Conservation (phyloP, 768 basidiomycete genomes). For the Grammothele lineata region DNA sequence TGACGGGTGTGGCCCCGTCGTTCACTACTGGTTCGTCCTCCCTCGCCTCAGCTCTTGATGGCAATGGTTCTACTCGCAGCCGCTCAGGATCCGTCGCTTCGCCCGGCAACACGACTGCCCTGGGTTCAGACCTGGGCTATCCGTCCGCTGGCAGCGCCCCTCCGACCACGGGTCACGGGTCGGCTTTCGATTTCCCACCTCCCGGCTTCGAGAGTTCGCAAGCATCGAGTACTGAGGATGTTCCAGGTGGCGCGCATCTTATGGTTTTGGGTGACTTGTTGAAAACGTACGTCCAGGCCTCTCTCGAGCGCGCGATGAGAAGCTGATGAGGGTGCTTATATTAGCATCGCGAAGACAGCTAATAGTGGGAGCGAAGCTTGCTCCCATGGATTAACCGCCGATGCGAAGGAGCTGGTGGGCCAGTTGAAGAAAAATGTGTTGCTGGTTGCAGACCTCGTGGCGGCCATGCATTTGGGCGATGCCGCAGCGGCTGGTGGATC, state of each 20-base stretch:
- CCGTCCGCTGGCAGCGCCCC: conserved; percentile 24
- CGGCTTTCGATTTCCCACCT: conserved; percentile 24
- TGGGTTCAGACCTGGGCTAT: conserved; percentile 25
- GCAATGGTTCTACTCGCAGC: conserved; percentile 22
- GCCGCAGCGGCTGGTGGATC: conserved; percentile 4
- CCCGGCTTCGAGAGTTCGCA: conserved; percentile 20
- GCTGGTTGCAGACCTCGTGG: conserved; percentile 25
- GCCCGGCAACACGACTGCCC: conserved; percentile 21
- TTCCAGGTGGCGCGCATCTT: conserved; percentile 42
- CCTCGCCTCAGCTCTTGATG: conserved; percentile 32
- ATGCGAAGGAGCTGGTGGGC: conserved; percentile 23
- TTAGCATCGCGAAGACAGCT: conserved; percentile 27
- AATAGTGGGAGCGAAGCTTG: conserved; percentile 26
- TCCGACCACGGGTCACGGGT: conserved; percentile 22
- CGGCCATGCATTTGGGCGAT: conserved; percentile 22
- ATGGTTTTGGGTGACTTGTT: conserved; percentile 46
- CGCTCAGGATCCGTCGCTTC: conserved; percentile 32
- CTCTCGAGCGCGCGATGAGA: conserved; percentile 33
- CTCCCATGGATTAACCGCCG: conserved; percentile 22
- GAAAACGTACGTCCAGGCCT: conserved; percentile 43
- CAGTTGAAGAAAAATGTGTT: conserved; percentile 24
- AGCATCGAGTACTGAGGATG: conserved; percentile 27
- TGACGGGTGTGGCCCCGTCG: conserved; percentile 27
- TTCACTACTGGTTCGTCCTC: conserved; percentile 29
- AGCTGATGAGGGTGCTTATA: conserved; percentile 28